Conservation (phyloP, 2,329 filamentous ascomycete species). For the Botrytis pseudocinerea region DNA sequence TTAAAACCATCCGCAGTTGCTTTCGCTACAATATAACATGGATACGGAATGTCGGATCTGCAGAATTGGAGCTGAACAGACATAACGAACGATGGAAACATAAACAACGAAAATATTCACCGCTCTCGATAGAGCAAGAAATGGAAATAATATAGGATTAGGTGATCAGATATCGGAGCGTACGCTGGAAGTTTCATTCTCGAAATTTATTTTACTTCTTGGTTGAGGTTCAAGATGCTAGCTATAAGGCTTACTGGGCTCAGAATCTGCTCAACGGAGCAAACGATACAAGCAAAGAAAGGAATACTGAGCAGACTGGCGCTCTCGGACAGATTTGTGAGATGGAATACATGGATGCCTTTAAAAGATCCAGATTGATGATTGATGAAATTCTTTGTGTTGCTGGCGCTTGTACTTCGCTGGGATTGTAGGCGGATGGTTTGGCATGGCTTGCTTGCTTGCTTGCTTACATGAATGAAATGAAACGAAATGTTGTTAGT, state of each 20-base stretch:
- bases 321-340: conserved; percentile 2
- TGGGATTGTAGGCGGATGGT: not conserved
- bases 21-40: not conserved
- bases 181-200: conserved; percentile 37
- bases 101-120: not conserved
- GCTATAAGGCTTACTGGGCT: not conserved
- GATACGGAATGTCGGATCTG: not conserved
- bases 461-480: conserved; percentile 10
- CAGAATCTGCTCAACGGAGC: conserved; percentile 1
- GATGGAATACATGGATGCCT: not conserved
- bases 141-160: not conserved
- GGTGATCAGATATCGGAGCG: conserved; percentile 24
- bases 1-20: not conserved
- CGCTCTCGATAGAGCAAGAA: conserved; percentile 8
- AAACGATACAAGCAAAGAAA: not conserved
- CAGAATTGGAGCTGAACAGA: not conserved
- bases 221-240: not conserved
- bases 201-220: conserved; percentile 12
- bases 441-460: conserved; percentile 6
- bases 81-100: not conserved
- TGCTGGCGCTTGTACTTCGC: conserved; percentile 17
- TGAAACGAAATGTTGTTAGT: not conserved
- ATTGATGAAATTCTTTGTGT: conserved; percentile 13
- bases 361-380: conserved; percentile 4
- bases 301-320: conserved; percentile 1